phyloP scores from a whole-genome alignment of 225 moss, liverwort and hornwort genomes.

The Marchantia paleacea region DNA sequence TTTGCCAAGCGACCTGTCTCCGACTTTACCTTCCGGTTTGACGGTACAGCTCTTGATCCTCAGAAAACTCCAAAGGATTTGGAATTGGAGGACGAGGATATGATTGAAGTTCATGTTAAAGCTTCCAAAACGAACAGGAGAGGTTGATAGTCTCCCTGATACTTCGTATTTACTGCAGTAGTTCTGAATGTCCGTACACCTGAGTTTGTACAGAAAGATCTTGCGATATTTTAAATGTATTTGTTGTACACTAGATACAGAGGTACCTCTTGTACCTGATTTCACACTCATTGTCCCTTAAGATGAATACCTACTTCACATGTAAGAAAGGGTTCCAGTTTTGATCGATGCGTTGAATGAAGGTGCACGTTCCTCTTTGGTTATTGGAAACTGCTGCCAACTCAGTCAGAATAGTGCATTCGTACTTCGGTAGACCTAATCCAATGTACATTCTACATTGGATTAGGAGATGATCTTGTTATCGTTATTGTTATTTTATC shows the following conservation, averaged over 20 bases:
- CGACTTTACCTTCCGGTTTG: slow-evolving; percentile 61
- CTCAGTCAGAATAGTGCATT: too few relatives aligned
- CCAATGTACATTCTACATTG: too few relatives aligned
- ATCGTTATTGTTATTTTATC: too few relatives aligned
- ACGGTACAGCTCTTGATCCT: slow-evolving; percentile 63
- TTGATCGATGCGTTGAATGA: neutral
- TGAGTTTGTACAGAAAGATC: neutral
- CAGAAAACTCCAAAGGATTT: slow-evolving; percentile 53
- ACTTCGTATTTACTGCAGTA: neutral
- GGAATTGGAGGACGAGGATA: slow-evolving; percentile 76
- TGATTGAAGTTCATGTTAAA: slow-evolving; percentile 62
- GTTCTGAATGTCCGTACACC: neutral
- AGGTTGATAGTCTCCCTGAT: neutral
- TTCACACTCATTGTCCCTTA: neutral
- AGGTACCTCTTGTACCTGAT: neutral
- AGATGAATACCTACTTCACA: neutral
- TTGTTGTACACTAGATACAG: slow-evolving; percentile 3
- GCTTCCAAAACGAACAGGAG: neutral
- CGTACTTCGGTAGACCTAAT: too few relatives aligned
- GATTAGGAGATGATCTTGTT: too few relatives aligned
- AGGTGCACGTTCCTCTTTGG: neutral
- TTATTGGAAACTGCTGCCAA: neutral
- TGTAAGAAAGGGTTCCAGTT: neutral
- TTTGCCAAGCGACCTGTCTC: slow-evolving; percentile 44
- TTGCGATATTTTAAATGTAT: neutral